Conservation (phyloP, 2,329 filamentous ascomycete genomes). For the Claviceps paspali region DNA sequence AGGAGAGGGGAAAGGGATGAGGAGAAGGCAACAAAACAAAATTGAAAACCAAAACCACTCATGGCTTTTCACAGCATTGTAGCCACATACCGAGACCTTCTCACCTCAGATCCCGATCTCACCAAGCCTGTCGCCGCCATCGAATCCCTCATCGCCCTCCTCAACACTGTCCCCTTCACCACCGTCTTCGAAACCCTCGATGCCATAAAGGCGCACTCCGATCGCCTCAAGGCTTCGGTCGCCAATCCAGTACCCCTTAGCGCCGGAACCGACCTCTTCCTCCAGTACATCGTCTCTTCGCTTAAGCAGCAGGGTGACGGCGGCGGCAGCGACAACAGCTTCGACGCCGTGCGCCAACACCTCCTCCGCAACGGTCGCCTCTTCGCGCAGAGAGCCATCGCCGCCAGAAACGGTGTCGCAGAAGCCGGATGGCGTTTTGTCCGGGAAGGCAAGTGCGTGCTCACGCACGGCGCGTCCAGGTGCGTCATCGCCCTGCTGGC, state of each 20-base stretch:
- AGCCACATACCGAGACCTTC: slow-evolving; percentile 36
- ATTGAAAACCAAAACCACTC: slow-evolving; percentile 3
- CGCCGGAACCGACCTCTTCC: slow-evolving; percentile 89
- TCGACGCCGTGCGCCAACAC: slow-evolving; percentile 70
- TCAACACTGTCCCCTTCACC: slow-evolving; percentile 61
- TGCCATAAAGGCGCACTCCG: slow-evolving; percentile 62
- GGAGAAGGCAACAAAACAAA: not conserved
- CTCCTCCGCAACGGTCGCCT: slow-evolving; percentile 72
- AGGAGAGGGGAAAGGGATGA: not conserved
- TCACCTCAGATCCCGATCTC: slow-evolving; percentile 58
- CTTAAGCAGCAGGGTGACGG: slow-evolving; percentile 36
- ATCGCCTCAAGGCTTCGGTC: slow-evolving; percentile 61
- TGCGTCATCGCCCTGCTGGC: slow-evolving; percentile 67
- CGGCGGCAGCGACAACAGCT: slow-evolving; percentile 26
- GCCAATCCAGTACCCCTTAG: slow-evolving; percentile 83
- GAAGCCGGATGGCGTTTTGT: slow-evolving; percentile 65
- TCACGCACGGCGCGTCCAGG: slow-evolving; percentile 79
- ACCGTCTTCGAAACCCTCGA: slow-evolving; percentile 93
- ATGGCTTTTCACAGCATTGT: slow-evolving; percentile 31
- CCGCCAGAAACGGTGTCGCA: slow-evolving; percentile 70
- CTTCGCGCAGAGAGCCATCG: slow-evolving; percentile 78
- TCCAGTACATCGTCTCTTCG: slow-evolving; percentile 75
- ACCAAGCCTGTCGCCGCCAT: slow-evolving; percentile 95
- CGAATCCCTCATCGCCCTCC: slow-evolving; percentile 74
- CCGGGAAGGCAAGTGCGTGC: slow-evolving; percentile 60